A percentile compares a stretch with the other conserved stretches of the same genome.
These are phyloP conservation scores for Penicillium angulare DNA, from an alignment of 495 filamentous ascomycete genomes.

Conservation along the genomic window DNA sequence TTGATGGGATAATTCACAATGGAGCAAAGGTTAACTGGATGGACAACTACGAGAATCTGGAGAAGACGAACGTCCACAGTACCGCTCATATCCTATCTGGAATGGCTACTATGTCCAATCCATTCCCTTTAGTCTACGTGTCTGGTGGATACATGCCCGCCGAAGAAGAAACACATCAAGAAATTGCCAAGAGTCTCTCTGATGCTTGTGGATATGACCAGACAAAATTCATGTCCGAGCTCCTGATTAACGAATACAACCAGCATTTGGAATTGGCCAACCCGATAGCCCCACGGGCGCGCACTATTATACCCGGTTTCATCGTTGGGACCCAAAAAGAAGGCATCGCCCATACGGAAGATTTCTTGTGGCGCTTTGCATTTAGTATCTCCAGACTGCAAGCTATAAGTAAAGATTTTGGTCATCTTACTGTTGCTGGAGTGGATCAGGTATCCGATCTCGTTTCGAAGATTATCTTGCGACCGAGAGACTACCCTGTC, in stretches of 20 bases:
- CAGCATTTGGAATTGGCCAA: not conserved
- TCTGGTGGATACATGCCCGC: conserved; percentile 24
- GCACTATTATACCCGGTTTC: conserved; percentile 24
- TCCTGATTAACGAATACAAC: conserved; percentile 4
- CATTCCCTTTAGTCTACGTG: conserved; percentile 19
- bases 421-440: conserved; percentile 7
- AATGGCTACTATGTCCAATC: not conserved
- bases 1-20: conserved; percentile 32
- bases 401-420: not conserved
- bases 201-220: conserved; percentile 28
- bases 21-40: conserved; percentile 32
- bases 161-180: conserved; percentile 3
- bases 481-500: not conserved
- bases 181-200: conserved; percentile 7
- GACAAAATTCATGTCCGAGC: conserved; percentile 25
- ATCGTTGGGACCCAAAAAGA: conserved; percentile 23
- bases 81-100: conserved; percentile 21
- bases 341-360: conserved; percentile 19
- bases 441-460: conserved; percentile 8
- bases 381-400: conserved; percentile 9
- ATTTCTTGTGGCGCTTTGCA: conserved; percentile 26
- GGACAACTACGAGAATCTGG: conserved; percentile 14
- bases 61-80: conserved; percentile 24
- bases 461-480: not conserved
- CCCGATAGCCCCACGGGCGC: not conserved